Evolutionary conservation across 169 alveolate species (phyloP), one percentile per base, ranked within the genome.

Genomic region (Pseudocohnilembus persalinus): DNA sequence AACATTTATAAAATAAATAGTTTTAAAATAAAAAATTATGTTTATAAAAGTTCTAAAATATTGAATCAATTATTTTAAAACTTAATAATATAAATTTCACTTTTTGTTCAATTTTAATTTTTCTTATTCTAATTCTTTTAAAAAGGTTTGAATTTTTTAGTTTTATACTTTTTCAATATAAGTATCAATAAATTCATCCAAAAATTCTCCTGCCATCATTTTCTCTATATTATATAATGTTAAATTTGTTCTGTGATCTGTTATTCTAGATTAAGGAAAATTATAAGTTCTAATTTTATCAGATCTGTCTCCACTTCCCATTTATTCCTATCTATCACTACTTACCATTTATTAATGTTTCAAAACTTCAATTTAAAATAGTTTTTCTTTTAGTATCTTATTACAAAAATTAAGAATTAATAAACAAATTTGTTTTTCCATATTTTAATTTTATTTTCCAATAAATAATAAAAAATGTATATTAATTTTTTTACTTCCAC

Each of bases 211-310:
- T n/a, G 79, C 76, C 34, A 94, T 80, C 95, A 94, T 94, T 63
- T 84, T 82, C 27, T 92, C 96, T 0, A 94, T 86, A 0, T 93
- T 94, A 78, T 34, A 90, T 76, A 89, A 63, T 15, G 92, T 85
- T 26, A 82, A 76, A 25, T 89, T 88, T 35, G 87, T 83, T 85
- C 97, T 79, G 85, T 97, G 99, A 88, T 97, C 99, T 15, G 96
- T 96, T n/a, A 97, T 94, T 80, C 96, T 78, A 74, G 96, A 94
- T n/a, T 93, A 89, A 0, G 96, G 95, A 83, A 95, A 97, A 77
- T 97, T 97, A 83, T 96, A 96, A n/a, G 99, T 96, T 49, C 99
- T 83, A 31, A 97, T 95, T 84, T 96, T 95, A 72, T 97, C 97
- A 82, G 97, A 92, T 78, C 98, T 72, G 83, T 96, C 98, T 25